Evolutionary conservation across 2,329 filamentous ascomycete species (phyloP).

Genomic region (Nothophaeocryptopus gaeumannii): DNA sequence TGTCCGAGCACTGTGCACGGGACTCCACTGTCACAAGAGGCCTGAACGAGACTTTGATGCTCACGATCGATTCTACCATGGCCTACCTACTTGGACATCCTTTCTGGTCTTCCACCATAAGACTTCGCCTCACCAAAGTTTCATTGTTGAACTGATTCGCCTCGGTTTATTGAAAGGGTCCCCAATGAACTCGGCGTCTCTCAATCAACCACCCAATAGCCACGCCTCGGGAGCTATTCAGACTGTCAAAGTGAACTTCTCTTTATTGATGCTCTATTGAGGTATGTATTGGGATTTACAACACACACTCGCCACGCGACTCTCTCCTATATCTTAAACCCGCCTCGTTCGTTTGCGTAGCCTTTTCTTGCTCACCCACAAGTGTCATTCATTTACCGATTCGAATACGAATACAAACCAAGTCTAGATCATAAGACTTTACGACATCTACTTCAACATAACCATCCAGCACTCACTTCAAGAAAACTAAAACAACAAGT

Average conservation of each 20-base stretch:
- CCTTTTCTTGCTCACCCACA: constrained; percentile 21
- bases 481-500: constrained; percentile 10
- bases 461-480: constrained; percentile 6
- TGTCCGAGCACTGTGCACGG: too few species aligned
- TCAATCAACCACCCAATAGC: too few species aligned
- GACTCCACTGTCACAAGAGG: too few species aligned
- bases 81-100: too few species aligned
- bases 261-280: constrained; percentile 21
- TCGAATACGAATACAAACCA: constrained; percentile 15
- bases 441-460: constrained; percentile 7
- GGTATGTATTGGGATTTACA: constrained; percentile 7
- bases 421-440: constrained; percentile 18
- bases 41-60: too few species aligned
- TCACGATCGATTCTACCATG: too few species aligned
- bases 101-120: too few species aligned
- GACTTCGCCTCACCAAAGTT: too few species aligned
- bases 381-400: constrained; percentile 28
- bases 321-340: constrained; percentile 17
- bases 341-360: constrained; percentile 15
- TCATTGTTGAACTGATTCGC: too few species aligned
- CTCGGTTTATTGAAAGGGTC: too few species aligned
- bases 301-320: background rate
- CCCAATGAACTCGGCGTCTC: too few species aligned
- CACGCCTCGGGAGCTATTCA: background rate
- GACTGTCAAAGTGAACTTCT: constrained; percentile 3